Evolutionary conservation across 257 asterid species (phyloP).

Genomic region (Nicotiana paniculata): DNA sequence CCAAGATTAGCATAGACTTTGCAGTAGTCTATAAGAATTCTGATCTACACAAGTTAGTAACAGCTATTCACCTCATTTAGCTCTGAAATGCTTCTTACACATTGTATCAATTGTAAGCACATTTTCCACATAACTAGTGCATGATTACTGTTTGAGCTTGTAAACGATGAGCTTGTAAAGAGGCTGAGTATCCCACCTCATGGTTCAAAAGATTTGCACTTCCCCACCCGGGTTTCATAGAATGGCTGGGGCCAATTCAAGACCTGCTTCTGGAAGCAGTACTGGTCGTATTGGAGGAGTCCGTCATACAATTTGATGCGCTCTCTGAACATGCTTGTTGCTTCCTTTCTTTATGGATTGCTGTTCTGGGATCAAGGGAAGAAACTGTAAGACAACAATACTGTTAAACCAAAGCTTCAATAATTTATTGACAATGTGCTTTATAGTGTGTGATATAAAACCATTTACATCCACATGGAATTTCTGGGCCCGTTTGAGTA

Average conservation of each 20-base stretch:
- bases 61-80: not conserved
- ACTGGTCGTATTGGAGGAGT: constrained; percentile 65
- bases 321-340: constrained; percentile 23
- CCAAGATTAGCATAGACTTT: constrained; percentile 47
- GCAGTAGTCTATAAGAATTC: constrained; percentile 45
- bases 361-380: constrained; percentile 45
- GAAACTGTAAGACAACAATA: constrained; percentile 33
- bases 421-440: not conserved
- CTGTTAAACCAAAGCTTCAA: not conserved
- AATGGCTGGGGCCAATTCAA: constrained; percentile 49
- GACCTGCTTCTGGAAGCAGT: constrained; percentile 53
- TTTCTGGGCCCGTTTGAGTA: not conserved
- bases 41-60: constrained; percentile 36
- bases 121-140: not conserved
- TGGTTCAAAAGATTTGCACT: constrained; percentile 39
- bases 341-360: constrained; percentile 33
- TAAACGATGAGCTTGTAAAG: constrained; percentile 31
- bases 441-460: not conserved
- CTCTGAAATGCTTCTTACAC: not conserved
- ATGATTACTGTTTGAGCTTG: not conserved
- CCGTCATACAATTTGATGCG: constrained; percentile 56
- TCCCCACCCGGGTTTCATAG: constrained; percentile 34
- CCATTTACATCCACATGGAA: not conserved
- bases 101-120: not conserved
- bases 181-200: constrained; percentile 26